Base-by-base conservation (phyloP, 305 asterid genomes). In the Ilex paraguariensis region DNA sequence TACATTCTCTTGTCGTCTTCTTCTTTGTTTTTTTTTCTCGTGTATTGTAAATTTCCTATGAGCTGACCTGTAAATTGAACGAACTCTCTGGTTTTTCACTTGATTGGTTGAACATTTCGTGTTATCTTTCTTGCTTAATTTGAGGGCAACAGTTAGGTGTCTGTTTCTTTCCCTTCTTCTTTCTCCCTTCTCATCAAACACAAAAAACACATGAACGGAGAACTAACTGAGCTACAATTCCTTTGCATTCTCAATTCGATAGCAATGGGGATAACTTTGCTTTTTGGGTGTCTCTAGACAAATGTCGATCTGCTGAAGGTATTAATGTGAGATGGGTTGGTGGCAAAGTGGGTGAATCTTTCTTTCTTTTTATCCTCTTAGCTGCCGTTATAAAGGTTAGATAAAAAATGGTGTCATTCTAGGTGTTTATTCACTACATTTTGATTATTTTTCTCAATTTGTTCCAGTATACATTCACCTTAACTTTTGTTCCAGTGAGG, bases 401-500 rank as follows among this genome's bases (percentile, higher is more conserved):
- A 13, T 46, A 3, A 3, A 12, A 11, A 3, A 13, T 46, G 16
- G 52, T 10, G 15, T 10, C 52, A 46, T 10, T 46, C 15, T 46
- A 13, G 52, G 15, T 11, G 15, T 46, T 11, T 46, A 8, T 46
- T 46, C 52, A 46, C 52, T 10, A 46, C 10, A 46, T 13, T 46
- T 21, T 21, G 28, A 21, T 21, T 21, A 21, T 21, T 21, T 21
- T 46, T 10, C 60, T 57, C 45, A 45, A 42, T 32, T 21, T 44
- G 32, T 31, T 52, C 55, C 49, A 0, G 63, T 62, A 55, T 57
- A 40, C 59, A 65, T 45, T 33, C 56, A 3, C 31, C 59, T 51
- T 48, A 56, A 3, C 15, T 46, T 8, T 46, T 10, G 52, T 13
- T 80, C 63, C 52, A 67, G 74, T 77, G 57, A 78, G 68, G 69